These are phyloP conservation scores for Scheffersomyces coipomensis DNA, from an alignment of 805 yeast species.

Conservation along the genomic window DNA sequence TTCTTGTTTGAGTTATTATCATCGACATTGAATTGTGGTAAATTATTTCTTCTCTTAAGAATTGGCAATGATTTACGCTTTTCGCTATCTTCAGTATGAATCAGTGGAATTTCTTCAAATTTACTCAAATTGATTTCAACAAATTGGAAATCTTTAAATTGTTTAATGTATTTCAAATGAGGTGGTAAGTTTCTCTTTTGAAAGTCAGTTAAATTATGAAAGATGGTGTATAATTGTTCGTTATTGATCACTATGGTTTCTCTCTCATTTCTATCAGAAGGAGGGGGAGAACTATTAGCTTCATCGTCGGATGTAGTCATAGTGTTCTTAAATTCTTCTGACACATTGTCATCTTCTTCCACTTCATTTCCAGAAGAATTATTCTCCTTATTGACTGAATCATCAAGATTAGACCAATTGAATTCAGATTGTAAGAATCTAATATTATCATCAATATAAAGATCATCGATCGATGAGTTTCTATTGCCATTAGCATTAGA, in stretches of 20 bases:
- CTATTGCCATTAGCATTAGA: neutral
- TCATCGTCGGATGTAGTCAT: neutral
- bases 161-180: constrained; percentile 33
- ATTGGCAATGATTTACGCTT: neutral
- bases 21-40: neutral
- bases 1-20: constrained; percentile 12
- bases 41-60: neutral
- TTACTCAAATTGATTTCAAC: constrained; percentile 28
- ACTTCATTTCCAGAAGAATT: neutral
- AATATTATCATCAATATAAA: constrained; percentile 31
- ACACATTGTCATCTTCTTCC: neutral
- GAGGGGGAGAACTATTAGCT: neutral
- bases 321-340: too few relatives aligned
- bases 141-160: constrained; percentile 31
- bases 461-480: constrained; percentile 17
- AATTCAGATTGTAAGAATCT: constrained; percentile 25
- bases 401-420: constrained; percentile 16
- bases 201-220: constrained; percentile 17
- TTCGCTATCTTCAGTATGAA: neutral
- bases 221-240: constrained; percentile 24
- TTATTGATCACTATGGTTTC: constrained; percentile 20
- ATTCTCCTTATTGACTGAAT: neutral
- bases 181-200: constrained; percentile 28
- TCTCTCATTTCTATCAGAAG: neutral
- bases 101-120: constrained; percentile 23